Base-by-base conservation (phyloP, 2,329 filamentous ascomycete genomes). In the Thermomyces lanuginosus region DNA sequence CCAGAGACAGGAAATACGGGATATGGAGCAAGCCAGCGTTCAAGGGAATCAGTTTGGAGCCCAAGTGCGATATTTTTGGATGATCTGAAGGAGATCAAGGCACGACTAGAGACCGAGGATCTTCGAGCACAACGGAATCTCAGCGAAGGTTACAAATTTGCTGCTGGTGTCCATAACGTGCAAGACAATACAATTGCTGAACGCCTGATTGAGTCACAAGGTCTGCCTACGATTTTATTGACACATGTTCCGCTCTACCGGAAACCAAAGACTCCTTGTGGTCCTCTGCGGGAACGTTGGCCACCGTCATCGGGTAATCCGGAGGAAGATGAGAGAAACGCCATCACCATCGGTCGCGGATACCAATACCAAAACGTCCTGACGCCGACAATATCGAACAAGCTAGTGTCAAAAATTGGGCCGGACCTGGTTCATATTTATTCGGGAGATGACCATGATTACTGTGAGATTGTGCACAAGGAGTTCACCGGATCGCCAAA, bases 331-430 rank as follows among this genome's bases (percentile, higher is more conserved):
- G 63, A 79, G 24, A 66, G 70, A 30, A 91, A 89, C 38, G 73
- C 84, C 13, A 79, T 98, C 32, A 66, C 66, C 2, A 72, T 98
- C 9, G 59, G 69, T 6, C 64, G 63, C 9, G 89, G 89, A 8
- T 93, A 93, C 45, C 89, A 98, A 49, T 98, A 98, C 46, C 86
- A 95, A 49, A 98, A 93, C 42, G 86, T 93, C 2, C 68, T 98
- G 14, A 77, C 68, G 26, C 70, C 76, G 26, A 64, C 69, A 2
- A 72, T 93, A 38, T 89, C 84, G 1, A 64, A 72, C 23, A 72
- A 74, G 27, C 60, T 98, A 19, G 60, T 92, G 21, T 66, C 75
- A 33, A 79, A 74, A 36, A 63, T 92, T 17, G 83, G 82, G 1
- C 44, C 52, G 17, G 80, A 89, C 35, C 70, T 95, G 8, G 64